These are phyloP conservation scores for Talaromyces atroroseus DNA, from an alignment of 2,329 filamentous ascomycete species.

Conservation along the genomic window DNA sequence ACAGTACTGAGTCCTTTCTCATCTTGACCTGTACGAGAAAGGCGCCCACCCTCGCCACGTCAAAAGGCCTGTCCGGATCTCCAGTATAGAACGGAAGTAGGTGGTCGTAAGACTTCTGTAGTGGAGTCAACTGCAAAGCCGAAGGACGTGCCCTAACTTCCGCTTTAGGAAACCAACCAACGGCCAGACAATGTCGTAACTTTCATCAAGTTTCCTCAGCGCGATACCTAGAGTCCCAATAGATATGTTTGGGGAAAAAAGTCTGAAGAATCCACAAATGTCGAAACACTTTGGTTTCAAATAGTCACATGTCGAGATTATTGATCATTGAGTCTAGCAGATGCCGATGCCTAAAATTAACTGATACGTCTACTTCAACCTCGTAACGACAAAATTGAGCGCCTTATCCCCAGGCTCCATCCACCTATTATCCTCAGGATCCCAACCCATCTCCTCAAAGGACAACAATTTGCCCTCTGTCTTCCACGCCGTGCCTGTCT, in stretches of 20 bases:
- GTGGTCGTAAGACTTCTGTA: not conserved
- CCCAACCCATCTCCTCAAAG: conserved; percentile 8
- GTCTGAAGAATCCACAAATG: no score
- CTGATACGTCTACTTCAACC: conserved; percentile 3
- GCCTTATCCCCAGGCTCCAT: not conserved
- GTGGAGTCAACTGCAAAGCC: not conserved
- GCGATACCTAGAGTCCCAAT: no score
- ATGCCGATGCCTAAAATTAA: no score
- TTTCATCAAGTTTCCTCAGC: no score
- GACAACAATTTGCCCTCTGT: conserved; percentile 22
- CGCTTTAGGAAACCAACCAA: not conserved
- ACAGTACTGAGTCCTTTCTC: not conserved
- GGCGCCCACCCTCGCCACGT: not conserved
- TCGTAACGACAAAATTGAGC: conserved; percentile 4
- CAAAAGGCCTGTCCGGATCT: not conserved
- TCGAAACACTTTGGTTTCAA: no score
- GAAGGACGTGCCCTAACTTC: not conserved
- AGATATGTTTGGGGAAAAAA: no score
- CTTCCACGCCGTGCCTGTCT: conserved; percentile 48
- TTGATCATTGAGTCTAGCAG: no score
- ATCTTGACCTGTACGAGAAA: not conserved
- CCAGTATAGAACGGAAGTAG: not conserved
- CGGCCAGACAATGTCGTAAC: no score
- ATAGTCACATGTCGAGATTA: no score
- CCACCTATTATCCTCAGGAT: conserved; percentile 1